Conservation (phyloP, 176 grass and related monocot genomes). For the Otatea glauca region DNA sequence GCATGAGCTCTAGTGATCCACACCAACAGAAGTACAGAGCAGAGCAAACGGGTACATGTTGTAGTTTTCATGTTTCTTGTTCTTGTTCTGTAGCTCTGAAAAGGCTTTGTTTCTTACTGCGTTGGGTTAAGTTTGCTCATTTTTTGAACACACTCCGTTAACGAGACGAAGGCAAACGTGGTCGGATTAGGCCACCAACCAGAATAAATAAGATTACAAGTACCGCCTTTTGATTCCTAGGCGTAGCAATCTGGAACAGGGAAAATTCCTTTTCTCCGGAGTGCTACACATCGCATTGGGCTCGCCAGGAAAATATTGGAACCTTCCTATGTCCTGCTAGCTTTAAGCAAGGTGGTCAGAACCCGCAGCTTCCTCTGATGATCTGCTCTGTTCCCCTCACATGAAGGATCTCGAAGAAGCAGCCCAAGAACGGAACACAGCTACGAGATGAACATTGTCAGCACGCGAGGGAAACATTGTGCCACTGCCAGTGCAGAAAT, state of each 20-base stretch:
- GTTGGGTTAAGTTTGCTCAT: neutral
- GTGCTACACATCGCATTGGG: slow-evolving; percentile 8
- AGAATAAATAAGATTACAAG: neutral
- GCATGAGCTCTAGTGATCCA: neutral
- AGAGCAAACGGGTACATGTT: neutral
- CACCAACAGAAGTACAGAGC: neutral
- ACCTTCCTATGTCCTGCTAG: slow-evolving; percentile 21
- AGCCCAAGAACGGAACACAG: neutral
- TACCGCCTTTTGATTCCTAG: neutral
- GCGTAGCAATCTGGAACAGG: slow-evolving; percentile 3
- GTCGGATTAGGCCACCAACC: neutral
- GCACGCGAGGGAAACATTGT: neutral
- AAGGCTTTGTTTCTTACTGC: neutral
- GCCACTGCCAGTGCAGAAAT: neutral
- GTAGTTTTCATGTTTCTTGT: neutral
- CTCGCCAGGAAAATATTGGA: neutral
- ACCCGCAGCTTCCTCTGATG: neutral
- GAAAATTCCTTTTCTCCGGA: neutral
- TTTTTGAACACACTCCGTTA: neutral
- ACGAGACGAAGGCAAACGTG: neutral
- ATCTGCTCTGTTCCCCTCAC: neutral
- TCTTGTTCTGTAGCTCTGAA: neutral
- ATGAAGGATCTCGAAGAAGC: slow-evolving; percentile 1
- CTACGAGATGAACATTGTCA: neutral
- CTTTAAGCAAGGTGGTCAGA: neutral